These are phyloP conservation scores for Coemansia sp. DNA, from an alignment of 192 early-diverging fungal species.

Conservation along the genomic window DNA sequence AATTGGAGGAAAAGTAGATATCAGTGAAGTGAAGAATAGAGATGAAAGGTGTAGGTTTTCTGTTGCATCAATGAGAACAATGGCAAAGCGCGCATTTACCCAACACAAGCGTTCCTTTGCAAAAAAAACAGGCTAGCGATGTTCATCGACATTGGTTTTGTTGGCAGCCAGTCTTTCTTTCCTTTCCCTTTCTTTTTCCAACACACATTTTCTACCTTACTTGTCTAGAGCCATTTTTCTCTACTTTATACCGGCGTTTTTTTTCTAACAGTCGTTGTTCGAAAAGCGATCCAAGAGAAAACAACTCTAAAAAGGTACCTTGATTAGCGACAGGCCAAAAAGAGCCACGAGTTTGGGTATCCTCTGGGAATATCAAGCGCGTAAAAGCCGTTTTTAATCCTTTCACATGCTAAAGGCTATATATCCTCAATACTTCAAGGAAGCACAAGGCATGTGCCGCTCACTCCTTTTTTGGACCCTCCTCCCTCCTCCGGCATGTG, in stretches of 20 bases:
- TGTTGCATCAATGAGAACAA: conserved; percentile 1
- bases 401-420: conserved; percentile 5
- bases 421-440: conserved; percentile 2
- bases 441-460: neutral
- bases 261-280: neutral
- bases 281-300: conserved; percentile 5
- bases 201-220: neutral
- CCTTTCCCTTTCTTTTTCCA: neutral
- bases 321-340: neutral
- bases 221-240: conserved; percentile 7
- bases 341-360: neutral
- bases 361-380: neutral
- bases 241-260: neutral
- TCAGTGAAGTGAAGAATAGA: neutral
- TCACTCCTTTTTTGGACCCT: neutral
- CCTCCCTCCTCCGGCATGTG: neutral
- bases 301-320: neutral
- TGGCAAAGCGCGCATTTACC: neutral
- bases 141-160: neutral
- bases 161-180: neutral
- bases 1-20: neutral
- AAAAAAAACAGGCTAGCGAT: neutral
- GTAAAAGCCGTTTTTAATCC: neutral
- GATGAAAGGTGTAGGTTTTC: neutral
- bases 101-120: neutral